Base-by-base conservation (phyloP, 164 flowering plant genomes). In the Houttuynia cordata region DNA sequence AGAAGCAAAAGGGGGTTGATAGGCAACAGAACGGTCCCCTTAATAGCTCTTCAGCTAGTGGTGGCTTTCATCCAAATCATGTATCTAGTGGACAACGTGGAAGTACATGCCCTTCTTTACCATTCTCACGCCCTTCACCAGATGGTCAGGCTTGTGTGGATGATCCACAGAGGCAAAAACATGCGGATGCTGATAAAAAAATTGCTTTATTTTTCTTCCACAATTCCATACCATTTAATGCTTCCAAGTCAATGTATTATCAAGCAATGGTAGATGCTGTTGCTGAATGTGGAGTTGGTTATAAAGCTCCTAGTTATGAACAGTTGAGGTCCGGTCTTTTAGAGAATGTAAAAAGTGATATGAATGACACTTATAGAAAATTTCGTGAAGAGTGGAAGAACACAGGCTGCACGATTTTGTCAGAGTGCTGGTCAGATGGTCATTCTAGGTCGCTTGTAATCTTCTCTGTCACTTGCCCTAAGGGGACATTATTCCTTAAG, bases 1-100 rank as follows among this genome's bases (percentile, higher is more conserved):
- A 80, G 70, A 81, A 71, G 65, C 66, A 62, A 24, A 82, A 78
- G 74, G 63, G 69, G 53, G 19, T 62, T 37, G 82, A 83, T 63
- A 67, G 6, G 24, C 69, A 57, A 40, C 64, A 68, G 39, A 81
- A 77, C 72, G 82, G 76, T 67, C 81, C 76, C 51, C 71, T 77
- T 63, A 70, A 77, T 64, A 85, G 87, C 67, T 85, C 87, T 67
- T 85, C 88, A 53, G 79, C 80, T 50, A 85, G 86, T 78, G 84
- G 81, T 58, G 81, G 78, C 23, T 54, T 71, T 58, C 84, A 68
- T 64, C 82, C 81, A 20, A 76, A 80, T 70, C 76, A 67, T 64
- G 74, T 64, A 55, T 81, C 83, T 50, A 81, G 82, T 75, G 87
- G 82, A 51, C 87, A 79, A 62, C 71, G 60, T 49, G 83, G 80